Evolutionary conservation across 2,329 filamentous ascomycete species (phyloP).

Genomic region (Plectosphaerella cucumerina): DNA sequence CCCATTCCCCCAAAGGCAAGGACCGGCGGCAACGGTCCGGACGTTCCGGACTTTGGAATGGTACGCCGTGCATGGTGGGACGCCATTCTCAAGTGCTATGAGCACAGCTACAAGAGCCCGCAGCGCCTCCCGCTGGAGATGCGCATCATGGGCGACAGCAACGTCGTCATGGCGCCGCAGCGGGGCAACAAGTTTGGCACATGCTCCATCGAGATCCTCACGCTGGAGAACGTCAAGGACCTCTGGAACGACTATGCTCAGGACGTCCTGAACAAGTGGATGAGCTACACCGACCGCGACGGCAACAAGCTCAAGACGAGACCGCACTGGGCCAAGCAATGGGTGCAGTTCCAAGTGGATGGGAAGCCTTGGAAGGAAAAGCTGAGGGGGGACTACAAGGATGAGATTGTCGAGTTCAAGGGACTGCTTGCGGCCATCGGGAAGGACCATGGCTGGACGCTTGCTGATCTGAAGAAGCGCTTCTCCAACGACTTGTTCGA

Average conservation of each 20-base stretch:
- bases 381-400: too few relatives aligned
- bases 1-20: slow-evolving; percentile 41
- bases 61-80: slow-evolving; percentile 47
- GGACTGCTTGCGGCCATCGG: too few relatives aligned
- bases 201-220: slow-evolving; percentile 37
- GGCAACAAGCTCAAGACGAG: slow-evolving; percentile 27
- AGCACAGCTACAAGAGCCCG: slow-evolving; percentile 25
- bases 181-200: slow-evolving; percentile 35
- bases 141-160: slow-evolving; percentile 36
- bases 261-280: slow-evolving; percentile 36
- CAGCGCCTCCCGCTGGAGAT: slow-evolving; percentile 40
- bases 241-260: slow-evolving; percentile 37
- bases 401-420: too few relatives aligned
- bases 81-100: slow-evolving; percentile 39
- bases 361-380: slow-evolving; percentile 23
- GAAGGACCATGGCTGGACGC: too few relatives aligned
- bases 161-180: slow-evolving; percentile 40
- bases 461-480: too few relatives aligned
- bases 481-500: too few relatives aligned
- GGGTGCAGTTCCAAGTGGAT: slow-evolving; percentile 26
- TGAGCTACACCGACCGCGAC: slow-evolving; percentile 26
- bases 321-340: slow-evolving; percentile 46
- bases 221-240: slow-evolving; percentile 31
- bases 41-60: slow-evolving; percentile 33
- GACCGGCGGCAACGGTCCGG: slow-evolving; percentile 19